Evolutionary conservation across 331 rosid species (phyloP).

Genomic region (Prunus yedoensis): DNA sequence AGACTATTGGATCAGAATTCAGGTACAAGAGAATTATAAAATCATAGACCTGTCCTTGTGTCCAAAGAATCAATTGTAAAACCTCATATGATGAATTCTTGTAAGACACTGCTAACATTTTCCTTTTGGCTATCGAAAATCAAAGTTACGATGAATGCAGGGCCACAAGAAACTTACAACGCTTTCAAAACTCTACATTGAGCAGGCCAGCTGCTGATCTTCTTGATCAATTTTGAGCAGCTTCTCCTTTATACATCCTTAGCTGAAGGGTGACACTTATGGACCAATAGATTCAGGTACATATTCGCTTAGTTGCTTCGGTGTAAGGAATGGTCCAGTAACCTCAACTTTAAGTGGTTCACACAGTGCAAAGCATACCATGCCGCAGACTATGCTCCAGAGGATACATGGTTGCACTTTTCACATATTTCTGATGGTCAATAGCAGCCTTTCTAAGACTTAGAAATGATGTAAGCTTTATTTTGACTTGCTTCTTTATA

Average conservation of each 20-base stretch:
- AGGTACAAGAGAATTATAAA: neutral
- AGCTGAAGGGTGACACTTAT: neutral
- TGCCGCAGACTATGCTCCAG: slow-evolving; percentile 69
- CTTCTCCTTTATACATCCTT: slow-evolving; percentile 12
- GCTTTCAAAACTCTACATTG: slow-evolving; percentile 6
- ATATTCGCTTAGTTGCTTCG: slow-evolving; percentile 6
- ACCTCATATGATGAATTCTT: neutral
- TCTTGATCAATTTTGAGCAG: slow-evolving; percentile 9
- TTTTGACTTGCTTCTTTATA: slow-evolving; percentile 50
- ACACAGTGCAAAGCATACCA: slow-evolving; percentile 77
- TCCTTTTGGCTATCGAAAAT: neutral
- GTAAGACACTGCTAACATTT: slow-evolving; percentile 2
- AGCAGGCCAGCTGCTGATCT: slow-evolving; percentile 3
- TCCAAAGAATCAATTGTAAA: neutral
- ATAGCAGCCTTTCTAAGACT: slow-evolving; percentile 58
- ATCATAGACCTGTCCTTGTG: neutral
- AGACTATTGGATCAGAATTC: neutral
- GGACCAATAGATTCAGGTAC: neutral
- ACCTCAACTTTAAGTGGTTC: slow-evolving; percentile 31
- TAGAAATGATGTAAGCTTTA: slow-evolving; percentile 40
- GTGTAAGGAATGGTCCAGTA: neutral
- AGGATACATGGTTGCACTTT: slow-evolving; percentile 81
- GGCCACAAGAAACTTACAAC: slow-evolving; percentile 15
- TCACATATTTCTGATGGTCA: slow-evolving; percentile 58
- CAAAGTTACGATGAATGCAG: neutral